Evolutionary conservation across 805 yeast species (phyloP), one percentile per base, ranked within the genome.

Genomic region (Teunomyces kruisii): DNA sequence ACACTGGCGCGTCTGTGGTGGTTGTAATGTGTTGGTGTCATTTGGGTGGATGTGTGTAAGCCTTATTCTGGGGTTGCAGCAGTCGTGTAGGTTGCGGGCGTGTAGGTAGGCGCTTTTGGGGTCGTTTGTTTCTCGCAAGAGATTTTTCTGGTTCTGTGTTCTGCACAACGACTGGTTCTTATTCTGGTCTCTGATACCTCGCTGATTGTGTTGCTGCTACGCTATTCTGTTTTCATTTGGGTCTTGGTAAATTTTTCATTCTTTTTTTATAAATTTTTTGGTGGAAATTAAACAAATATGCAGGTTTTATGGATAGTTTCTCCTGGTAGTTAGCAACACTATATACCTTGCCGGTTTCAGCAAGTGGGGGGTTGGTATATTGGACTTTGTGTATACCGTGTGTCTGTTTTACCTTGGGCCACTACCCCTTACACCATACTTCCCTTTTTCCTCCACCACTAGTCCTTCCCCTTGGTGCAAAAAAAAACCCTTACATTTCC

Each of bases 171-270:
- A 27, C n/a, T 6, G 40, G 7, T 35, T 44, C 43, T 42, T 36
- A 33, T 38, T 33, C 26, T 40, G 22, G 32, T 49, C 13, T 33
- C 40, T 14, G 39, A 37, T 13, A 15, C 32, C 41, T 17, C 41
- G 2, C 15, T 12, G n/a, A 6, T 29, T 13, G 28, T 44, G 48
- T 12, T 26, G 36, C 22, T 43, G 47, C 28, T 26, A 26, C 28
- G 7, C 28, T 26, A 26, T 26, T 26, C 28, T 9, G 28, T 26
- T 26, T 26, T 26, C 28, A 26, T 26, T 26, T 8, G 28, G 28
- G 9, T 26, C 28, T 9, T 9, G 28, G 12, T 26, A 26, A 26
- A 26, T 26, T 26, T 26, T 26, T 26, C 28, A 26, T 26, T 26
- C 28, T 26, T 26, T 26, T 26, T 26, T 26, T 26, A 26, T 26